These are phyloP conservation scores for Oleoguttula mirabilis DNA, from an alignment of 495 filamentous ascomycete genomes.

Conservation along the genomic window DNA sequence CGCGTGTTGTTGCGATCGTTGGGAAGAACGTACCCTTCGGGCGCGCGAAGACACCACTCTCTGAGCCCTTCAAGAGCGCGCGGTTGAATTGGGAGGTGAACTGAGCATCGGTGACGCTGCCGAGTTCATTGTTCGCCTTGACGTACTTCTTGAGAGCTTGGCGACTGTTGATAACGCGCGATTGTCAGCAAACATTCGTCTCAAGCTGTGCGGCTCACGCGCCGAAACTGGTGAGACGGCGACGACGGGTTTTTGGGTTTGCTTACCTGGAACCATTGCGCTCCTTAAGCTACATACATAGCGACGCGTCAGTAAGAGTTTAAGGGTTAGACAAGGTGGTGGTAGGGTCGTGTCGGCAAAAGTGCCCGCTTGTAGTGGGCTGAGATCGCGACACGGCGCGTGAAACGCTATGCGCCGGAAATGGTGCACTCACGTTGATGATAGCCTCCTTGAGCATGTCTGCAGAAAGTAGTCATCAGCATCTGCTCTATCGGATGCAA, in stretches of 20 bases:
- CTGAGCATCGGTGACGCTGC: slow-evolving; percentile 49
- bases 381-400: slow-evolving; percentile 30
- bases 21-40: slow-evolving; percentile 70
- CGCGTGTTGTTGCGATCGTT: slow-evolving; percentile 3
- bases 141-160: slow-evolving; percentile 98
- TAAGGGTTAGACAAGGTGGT: slow-evolving; percentile 1
- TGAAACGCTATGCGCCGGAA: slow-evolving; percentile 29
- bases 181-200: slow-evolving; percentile 26
- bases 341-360: slow-evolving; percentile 5
- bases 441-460: slow-evolving; percentile 62
- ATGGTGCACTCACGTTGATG: slow-evolving; percentile 43
- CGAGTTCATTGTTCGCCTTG: slow-evolving; percentile 82
- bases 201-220: slow-evolving; percentile 13
- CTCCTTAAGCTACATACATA: slow-evolving; percentile 46
- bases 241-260: slow-evolving; percentile 19
- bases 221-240: slow-evolving; percentile 7
- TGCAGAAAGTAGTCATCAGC: slow-evolving; percentile 32
- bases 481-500: slow-evolving; percentile 21
- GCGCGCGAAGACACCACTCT: slow-evolving; percentile 78
- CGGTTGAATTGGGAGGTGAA: slow-evolving; percentile 93
- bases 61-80: slow-evolving; percentile 77
- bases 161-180: slow-evolving; percentile 48
- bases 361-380: slow-evolving; percentile 11
- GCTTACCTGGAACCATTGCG: slow-evolving; percentile 53
- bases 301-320: slow-evolving; percentile 37